Evolutionary conservation across 495 filamentous ascomycete genomes (phyloP).

Genomic region (Aspergillus funiculosus): DNA sequence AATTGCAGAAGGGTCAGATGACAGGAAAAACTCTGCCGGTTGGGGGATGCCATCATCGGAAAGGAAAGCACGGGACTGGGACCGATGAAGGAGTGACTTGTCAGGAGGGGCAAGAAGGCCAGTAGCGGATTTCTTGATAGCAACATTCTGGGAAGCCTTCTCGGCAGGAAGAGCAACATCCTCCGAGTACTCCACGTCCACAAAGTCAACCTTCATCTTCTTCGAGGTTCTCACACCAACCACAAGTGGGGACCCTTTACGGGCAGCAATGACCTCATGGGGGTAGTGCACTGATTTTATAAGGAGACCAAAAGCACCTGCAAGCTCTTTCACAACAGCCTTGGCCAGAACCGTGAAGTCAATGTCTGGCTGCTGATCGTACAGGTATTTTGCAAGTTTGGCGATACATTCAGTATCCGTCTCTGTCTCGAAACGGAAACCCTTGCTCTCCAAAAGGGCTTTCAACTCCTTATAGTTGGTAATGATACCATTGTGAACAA

Average conservation of each 20-base stretch:
- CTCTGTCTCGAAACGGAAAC: constrained; percentile 97
- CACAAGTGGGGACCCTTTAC: constrained; percentile 95
- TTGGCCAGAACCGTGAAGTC: constrained; percentile 95
- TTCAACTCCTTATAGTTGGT: constrained; percentile 99
- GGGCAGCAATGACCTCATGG: constrained; percentile 94
- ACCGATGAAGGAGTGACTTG: constrained; percentile 95
- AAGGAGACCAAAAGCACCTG: constrained; percentile 93
- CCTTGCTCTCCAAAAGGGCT: constrained; percentile 85
- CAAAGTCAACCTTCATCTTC: constrained; percentile 99
- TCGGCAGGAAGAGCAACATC: constrained; percentile 85
- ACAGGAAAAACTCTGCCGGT: constrained; percentile 98
- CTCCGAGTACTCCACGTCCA: constrained; percentile 94
- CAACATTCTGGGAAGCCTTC: constrained; percentile 91
- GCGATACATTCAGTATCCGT: constrained; percentile 99
- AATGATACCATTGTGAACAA: constrained; percentile 99
- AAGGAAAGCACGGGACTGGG: constrained; percentile 96
- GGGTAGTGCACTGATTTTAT: constrained; percentile 98
- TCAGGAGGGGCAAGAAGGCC: constrained; percentile 82
- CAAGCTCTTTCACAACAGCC: constrained; percentile 95
- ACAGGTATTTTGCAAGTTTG: constrained; percentile 96
- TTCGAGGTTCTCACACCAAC: constrained; percentile 90
- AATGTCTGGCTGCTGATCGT: constrained; percentile 90
- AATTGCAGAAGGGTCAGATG: constrained; percentile 95
- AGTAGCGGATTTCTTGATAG: constrained; percentile 82
- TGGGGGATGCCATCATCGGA: constrained; percentile 96